phyloP scores from a whole-genome alignment of 2,329 filamentous ascomycete genomes.

The Alternaria incomplexa region DNA sequence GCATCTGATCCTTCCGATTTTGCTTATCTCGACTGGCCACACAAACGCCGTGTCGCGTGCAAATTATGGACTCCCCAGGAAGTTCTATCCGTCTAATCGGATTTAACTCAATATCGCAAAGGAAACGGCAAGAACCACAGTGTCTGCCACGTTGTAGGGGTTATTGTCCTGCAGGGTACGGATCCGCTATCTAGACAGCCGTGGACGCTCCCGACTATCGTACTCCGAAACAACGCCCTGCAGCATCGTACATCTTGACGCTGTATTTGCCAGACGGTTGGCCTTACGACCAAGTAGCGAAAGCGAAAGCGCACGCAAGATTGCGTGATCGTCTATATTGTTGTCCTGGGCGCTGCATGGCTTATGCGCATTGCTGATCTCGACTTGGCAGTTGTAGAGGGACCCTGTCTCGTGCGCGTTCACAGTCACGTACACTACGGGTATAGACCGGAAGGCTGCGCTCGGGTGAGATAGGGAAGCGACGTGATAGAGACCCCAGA shows the following conservation, averaged over 20 bases:
- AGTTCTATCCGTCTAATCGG: neutral
- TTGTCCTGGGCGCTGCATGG: neutral
- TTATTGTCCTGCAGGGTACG: neutral
- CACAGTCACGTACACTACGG: neutral
- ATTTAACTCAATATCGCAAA: neutral
- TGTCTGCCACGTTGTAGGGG: neutral
- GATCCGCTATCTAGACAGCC: neutral
- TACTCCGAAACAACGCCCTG: neutral
- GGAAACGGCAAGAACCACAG: neutral
- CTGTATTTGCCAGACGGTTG: neutral
- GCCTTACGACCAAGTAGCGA: neutral
- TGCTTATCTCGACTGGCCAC: neutral
- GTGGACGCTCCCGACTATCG: neutral
- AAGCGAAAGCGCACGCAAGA: neutral
- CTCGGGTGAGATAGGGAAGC: neutral
- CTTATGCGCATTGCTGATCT: neutral
- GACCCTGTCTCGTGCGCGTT: neutral
- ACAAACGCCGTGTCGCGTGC: neutral
- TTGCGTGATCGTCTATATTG: slow-evolving; percentile 3
- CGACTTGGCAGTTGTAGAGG: neutral
- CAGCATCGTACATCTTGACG: neutral
- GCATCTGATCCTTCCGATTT: neutral
- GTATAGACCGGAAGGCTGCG: neutral
- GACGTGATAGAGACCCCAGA: neutral
- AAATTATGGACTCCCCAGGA: neutral